phyloP scores from a whole-genome alignment of 441 rosid genomes.

The Jatropha podagrica region DNA sequence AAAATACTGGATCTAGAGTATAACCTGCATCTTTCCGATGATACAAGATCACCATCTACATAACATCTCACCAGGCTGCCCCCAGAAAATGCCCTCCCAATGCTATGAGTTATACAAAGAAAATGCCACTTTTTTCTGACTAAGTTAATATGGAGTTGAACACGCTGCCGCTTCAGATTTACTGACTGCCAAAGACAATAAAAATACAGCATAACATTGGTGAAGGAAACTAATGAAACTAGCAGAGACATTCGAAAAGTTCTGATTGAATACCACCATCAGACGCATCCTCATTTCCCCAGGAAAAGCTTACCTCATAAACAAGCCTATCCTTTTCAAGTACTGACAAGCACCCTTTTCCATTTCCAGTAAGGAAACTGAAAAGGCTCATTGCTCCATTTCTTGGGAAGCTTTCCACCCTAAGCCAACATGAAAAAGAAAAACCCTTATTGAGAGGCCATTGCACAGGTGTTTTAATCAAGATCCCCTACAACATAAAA shows the following conservation, averaged over 20 bases:
- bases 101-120: slow-evolving; percentile 88
- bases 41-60: slow-evolving; percentile 82
- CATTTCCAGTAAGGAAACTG: slow-evolving; percentile 88
- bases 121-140: slow-evolving; percentile 92
- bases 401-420: slow-evolving; percentile 87
- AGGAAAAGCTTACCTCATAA: slow-evolving; percentile 58
- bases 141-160: slow-evolving; percentile 63
- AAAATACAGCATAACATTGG: slow-evolving; percentile 22
- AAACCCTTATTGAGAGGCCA: slow-evolving; percentile 97
- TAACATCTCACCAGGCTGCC: slow-evolving; percentile 92
- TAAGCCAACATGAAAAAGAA: slow-evolving; percentile 98
- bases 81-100: slow-evolving; percentile 98
- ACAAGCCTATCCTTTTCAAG: slow-evolving; percentile 75
- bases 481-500: slow-evolving; percentile 65
- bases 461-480: slow-evolving; percentile 80
- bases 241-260: slow-evolving; percentile 10
- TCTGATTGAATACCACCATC: neutral
- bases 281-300: slow-evolving; percentile 16
- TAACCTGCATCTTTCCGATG: slow-evolving; percentile 99
- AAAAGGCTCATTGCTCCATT: slow-evolving; percentile 88
- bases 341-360: slow-evolving; percentile 88
- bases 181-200: slow-evolving; percentile 60
- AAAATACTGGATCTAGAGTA: slow-evolving; percentile 14
- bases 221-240: neutral
- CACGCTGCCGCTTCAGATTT: slow-evolving; percentile 75